phyloP scores from a whole-genome alignment of 768 basidiomycete species.

The Xerocomellus chrysenteron region DNA sequence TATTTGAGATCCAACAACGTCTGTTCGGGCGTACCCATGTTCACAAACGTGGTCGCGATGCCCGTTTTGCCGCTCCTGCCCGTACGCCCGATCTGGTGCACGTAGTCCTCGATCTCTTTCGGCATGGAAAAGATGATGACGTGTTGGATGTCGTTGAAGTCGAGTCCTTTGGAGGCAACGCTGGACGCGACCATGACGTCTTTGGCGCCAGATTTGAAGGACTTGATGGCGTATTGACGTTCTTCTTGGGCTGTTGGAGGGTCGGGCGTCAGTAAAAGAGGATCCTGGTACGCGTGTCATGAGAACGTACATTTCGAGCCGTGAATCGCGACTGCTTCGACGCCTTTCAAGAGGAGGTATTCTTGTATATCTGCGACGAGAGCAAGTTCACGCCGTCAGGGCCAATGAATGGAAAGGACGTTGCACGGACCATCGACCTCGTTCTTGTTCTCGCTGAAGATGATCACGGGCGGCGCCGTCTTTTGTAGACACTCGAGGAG shows the following conservation, averaged over 20 bases:
- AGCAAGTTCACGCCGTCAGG: background rate
- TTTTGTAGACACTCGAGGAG: conserved; percentile 96
- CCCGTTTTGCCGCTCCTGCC: conserved; percentile 98
- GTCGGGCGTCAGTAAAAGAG: background rate
- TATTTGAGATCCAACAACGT: conserved; percentile 97
- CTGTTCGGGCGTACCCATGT: conserved; percentile 96
- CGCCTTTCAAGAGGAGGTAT: conserved; percentile 92
- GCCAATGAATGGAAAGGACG: background rate
- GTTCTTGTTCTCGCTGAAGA: conserved; percentile 99
- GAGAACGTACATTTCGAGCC: conserved; percentile 82
- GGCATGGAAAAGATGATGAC: conserved; percentile 99
- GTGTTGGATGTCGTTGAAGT: conserved; percentile 98
- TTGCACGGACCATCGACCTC: conserved; percentile 87
- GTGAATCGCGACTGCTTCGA: conserved; percentile 98
- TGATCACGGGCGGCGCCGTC: conserved; percentile 95
- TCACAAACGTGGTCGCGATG: conserved; percentile 98
- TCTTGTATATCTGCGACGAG: conserved; percentile 87
- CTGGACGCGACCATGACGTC: conserved; percentile 99
- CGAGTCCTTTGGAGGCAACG: conserved; percentile 96
- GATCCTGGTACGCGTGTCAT: background rate
- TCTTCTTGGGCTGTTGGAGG: conserved; percentile 85
- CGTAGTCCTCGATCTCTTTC: conserved; percentile 99
- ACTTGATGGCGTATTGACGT: conserved; percentile 97
- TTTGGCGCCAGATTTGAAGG: conserved; percentile 96
- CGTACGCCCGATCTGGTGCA: conserved; percentile 98